Evolutionary conservation across 768 basidiomycete genomes (phyloP).

Genomic region (Xerocomus potaroensis): DNA sequence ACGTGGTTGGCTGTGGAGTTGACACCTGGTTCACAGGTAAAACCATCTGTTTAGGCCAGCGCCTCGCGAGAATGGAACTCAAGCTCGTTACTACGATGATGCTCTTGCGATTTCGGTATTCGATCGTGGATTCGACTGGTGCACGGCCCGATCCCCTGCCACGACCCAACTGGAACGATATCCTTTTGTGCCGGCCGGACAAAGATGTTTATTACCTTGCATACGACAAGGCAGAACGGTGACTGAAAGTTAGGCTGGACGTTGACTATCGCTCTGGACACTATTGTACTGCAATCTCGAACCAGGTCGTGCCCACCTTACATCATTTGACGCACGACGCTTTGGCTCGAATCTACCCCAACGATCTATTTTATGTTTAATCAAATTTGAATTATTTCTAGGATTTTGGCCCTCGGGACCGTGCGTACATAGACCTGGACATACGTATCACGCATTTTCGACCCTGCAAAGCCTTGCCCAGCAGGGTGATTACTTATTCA

Average conservation of each 20-base stretch:
- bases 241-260: conserved; percentile 26
- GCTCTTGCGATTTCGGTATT: conserved; percentile 58
- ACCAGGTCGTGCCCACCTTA: conserved; percentile 5
- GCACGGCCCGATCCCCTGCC: conserved; percentile 41
- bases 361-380: conserved; percentile 22
- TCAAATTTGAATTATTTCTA: conserved; percentile 11
- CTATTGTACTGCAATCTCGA: conserved; percentile 5
- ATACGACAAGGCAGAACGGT: conserved; percentile 31
- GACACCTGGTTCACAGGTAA: conserved; percentile 46
- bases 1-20: conserved; percentile 13
- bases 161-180: conserved; percentile 76
- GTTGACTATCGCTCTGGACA: conserved; percentile 13
- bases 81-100: conserved; percentile 69
- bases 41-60: conserved; percentile 66
- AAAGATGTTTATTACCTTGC: conserved; percentile 50
- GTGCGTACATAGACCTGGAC: conserved; percentile 5
- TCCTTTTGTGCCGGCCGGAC: conserved; percentile 60
- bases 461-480: conserved; percentile 1
- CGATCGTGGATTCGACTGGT: conserved; percentile 52
- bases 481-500: too few relatives aligned
- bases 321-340: conserved; percentile 12
- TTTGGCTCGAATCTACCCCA: background rate
- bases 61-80: conserved; percentile 69
- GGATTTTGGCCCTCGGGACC: conserved; percentile 16
- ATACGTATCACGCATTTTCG: conserved; percentile 1